These are phyloP conservation scores for Coemansia pectinata DNA, from an alignment of 192 early-diverging fungal species.

Conservation along the genomic window DNA sequence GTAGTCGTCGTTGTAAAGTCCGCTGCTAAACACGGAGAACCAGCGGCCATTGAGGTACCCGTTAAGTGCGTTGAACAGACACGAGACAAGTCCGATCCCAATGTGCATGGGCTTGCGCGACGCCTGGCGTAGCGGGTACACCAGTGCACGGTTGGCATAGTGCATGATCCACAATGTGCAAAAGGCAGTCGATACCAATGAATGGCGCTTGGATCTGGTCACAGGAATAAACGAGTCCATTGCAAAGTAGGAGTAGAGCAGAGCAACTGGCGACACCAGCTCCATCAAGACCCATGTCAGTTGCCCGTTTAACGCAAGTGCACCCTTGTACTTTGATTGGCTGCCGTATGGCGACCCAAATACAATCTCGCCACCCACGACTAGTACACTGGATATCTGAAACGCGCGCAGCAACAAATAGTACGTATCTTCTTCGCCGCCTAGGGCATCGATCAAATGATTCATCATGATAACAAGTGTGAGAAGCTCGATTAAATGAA, in stretches of 20 bases:
- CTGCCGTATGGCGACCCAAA: slow-evolving; percentile 53
- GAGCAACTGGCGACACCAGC: slow-evolving; percentile 32
- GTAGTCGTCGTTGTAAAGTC: not conserved
- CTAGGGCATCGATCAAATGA: not conserved
- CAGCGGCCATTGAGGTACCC: slow-evolving; percentile 54
- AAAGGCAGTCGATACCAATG: not conserved
- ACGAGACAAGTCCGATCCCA: slow-evolving; percentile 36
- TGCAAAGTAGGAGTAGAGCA: slow-evolving; percentile 16
- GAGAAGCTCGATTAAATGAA: not conserved
- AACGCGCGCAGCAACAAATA: slow-evolving; percentile 15
- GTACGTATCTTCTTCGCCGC: slow-evolving; percentile 15
- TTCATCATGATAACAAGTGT: not conserved
- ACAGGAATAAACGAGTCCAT: not conserved
- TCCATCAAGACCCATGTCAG: slow-evolving; percentile 47
- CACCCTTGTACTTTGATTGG: slow-evolving; percentile 31
- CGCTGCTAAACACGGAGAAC: slow-evolving; percentile 12
- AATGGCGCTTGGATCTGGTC: not conserved
- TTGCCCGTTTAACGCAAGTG: slow-evolving; percentile 25
- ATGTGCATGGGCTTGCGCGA: slow-evolving; percentile 50
- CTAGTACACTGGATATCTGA: slow-evolving; percentile 7
- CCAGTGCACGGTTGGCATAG: slow-evolving; percentile 42
- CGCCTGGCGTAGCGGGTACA: slow-evolving; percentile 46
- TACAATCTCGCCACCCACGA: slow-evolving; percentile 21
- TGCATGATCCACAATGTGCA: slow-evolving; percentile 32
- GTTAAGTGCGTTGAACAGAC: slow-evolving; percentile 48